Evolutionary conservation across 805 yeast species (phyloP), one percentile per base, ranked within the genome.

Genomic region (Candida sithepensis): DNA sequence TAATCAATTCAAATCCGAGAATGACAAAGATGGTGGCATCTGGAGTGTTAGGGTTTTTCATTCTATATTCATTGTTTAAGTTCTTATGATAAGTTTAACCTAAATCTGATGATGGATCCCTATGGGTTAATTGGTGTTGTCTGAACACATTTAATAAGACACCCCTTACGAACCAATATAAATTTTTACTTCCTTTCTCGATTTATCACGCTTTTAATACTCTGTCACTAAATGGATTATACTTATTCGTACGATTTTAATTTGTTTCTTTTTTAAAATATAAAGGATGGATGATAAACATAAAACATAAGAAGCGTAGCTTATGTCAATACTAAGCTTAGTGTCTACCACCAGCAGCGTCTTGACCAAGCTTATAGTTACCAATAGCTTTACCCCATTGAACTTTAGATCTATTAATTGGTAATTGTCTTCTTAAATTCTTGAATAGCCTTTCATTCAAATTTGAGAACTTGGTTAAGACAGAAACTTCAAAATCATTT

Each of bases 381-480:
- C 95, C 96, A 57, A 89, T 88, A 10, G 97, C 88, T 61, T 81
- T 87, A 26, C 96, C 97, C 99, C 99, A 92, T 64, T 88, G 88
- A 59, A 92, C 85, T 64, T 86, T 90, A 16, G 96, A 79, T 63
- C 97, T 78, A 19, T 96, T 92, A 19, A 92, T 84, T 7, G 99
- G 99, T 53, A 92, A 73, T 64, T 88, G 88, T 67, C 99, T 84
- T 69, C 99, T 80, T 57, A 92, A 75, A 50, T 78, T 77, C 69
- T 92, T 94, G 72, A 94, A 92, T 52, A 82, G 78, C 45, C 75
- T 75, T 54, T 89, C 96, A 65, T 92, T 92, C 61, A 92, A 74
- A 24, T 79, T 78, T 26, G 77, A 71, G 59, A 92, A 86, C 50
- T 84, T 74, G 48, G 70, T 73, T 57, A 86, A 78, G 47, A 91